Percentiles rank a stretch among this genome's conserved stretches.
Conservation (phyloP, 2,329 filamentous ascomycete species). For the Aureobasidium leucospermi region DNA sequence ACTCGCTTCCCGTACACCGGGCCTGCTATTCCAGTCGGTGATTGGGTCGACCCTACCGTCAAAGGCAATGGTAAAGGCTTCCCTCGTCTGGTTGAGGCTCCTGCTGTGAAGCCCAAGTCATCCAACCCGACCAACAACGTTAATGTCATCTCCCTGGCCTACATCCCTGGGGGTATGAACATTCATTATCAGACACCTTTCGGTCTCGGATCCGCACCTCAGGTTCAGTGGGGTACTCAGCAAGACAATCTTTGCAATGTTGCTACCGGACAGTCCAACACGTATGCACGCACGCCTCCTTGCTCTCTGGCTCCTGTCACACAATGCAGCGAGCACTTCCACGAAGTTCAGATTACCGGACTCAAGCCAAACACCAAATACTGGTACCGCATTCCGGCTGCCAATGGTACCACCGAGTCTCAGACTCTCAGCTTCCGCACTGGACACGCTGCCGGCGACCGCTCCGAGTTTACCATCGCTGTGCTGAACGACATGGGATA, state of each 20-base stretch:
- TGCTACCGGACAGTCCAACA: constrained; percentile 34
- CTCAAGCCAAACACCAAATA: constrained; percentile 41
- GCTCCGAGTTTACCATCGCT: constrained; percentile 37
- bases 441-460: constrained; percentile 37
- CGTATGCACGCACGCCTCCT: constrained; percentile 42
- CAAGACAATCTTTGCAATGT: constrained; percentile 28
- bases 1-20: constrained; percentile 42
- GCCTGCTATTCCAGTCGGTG: constrained; percentile 42
- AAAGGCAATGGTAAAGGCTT: constrained; percentile 49
- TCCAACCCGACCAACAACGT: constrained; percentile 44
- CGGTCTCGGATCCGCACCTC: constrained; percentile 39
- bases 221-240: constrained; percentile 36
- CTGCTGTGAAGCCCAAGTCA: constrained; percentile 40
- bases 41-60: constrained; percentile 45
- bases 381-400: constrained; percentile 43
- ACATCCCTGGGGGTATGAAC: constrained; percentile 43
- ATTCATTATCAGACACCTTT: constrained; percentile 50
- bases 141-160: constrained; percentile 45
- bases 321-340: constrained; percentile 46
- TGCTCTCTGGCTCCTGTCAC: constrained; percentile 41
- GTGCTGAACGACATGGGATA: constrained; percentile 50
- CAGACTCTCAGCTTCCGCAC: constrained; percentile 42
- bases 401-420: constrained; percentile 45
- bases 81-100: constrained; percentile 42
- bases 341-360: constrained; percentile 40